Percentiles rank a stretch among this genome's conserved stretches.
phyloP scores from a whole-genome alignment of 1,284 basidiomycete genomes.

The Phlebopus sp. region DNA sequence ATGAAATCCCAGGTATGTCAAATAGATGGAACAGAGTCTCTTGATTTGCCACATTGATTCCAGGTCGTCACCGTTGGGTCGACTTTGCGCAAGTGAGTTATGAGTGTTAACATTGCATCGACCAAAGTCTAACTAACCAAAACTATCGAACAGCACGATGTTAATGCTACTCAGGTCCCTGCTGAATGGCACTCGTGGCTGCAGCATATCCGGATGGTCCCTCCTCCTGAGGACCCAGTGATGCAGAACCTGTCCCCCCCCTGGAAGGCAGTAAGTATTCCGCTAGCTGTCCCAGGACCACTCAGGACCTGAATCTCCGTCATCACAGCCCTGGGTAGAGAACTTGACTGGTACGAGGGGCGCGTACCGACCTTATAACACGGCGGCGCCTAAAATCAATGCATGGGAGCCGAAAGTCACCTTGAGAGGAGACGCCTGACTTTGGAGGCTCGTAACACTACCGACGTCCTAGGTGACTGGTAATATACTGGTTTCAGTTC shows the following conservation, averaged over 20 bases:
- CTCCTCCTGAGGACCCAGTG: conserved; percentile 74
- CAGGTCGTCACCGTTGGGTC: conserved; percentile 92
- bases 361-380: conserved; percentile 87
- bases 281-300: background rate
- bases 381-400: conserved; percentile 74
- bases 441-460: no score
- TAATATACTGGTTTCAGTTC: background rate
- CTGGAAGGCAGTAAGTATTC: conserved; percentile 77
- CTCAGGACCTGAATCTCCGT: background rate
- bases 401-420: conserved; percentile 81
- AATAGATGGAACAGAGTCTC: background rate
- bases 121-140: background rate
- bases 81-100: conserved; percentile 76
- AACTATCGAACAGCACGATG: conserved; percentile 60
- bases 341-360: conserved; percentile 90
- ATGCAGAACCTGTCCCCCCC: conserved; percentile 66
- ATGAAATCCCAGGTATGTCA: conserved; percentile 78
- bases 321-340: conserved; percentile 69
- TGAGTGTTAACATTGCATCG: conserved; percentile 3
- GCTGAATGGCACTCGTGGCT: conserved; percentile 96
- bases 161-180: conserved; percentile 86
- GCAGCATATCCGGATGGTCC: conserved; percentile 80
- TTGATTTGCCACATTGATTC: background rate
- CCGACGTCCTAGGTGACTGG: background rate
- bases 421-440: conserved; percentile 38